Evolutionary conservation across 441 rosid genomes (phyloP).

Genomic region (Mallotus japonicus): DNA sequence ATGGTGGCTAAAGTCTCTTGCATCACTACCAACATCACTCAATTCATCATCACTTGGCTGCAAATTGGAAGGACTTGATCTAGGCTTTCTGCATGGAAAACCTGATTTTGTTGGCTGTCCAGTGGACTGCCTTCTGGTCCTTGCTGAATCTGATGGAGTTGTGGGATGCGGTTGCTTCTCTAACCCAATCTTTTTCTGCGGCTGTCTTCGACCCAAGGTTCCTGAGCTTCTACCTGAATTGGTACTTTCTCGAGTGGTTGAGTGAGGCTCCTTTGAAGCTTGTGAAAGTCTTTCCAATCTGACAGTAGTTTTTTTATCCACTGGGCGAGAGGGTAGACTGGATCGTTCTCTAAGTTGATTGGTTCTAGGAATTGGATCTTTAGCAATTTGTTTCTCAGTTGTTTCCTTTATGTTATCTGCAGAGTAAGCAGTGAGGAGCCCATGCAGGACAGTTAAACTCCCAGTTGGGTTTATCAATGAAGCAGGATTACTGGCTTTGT

Average conservation of each 20-base stretch:
- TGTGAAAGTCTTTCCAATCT: conserved; percentile 32
- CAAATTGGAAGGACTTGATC: conserved; percentile 35
- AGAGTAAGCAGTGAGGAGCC: conserved; percentile 32
- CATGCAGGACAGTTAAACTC: conserved; percentile 33
- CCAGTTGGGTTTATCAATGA: conserved; percentile 32
- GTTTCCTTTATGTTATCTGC: conserved; percentile 39
- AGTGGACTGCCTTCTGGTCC: conserved; percentile 42
- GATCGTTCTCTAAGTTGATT: conserved; percentile 35
- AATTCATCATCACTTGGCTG: conserved; percentile 46
- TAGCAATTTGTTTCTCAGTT: conserved; percentile 35
- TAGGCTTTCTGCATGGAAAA: conserved; percentile 42
- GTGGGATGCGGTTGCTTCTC: conserved; percentile 48
- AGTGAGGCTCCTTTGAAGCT: conserved; percentile 36
- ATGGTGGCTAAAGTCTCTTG: conserved; percentile 47
- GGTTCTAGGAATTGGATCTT: conserved; percentile 47
- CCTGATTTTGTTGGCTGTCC: conserved; percentile 49
- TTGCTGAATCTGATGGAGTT: conserved; percentile 42
- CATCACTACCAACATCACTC: conserved; percentile 47
- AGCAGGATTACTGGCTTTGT: conserved; percentile 32
- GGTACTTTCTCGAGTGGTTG: conserved; percentile 31
- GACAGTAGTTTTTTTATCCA: conserved; percentile 33
- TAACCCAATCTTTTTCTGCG: conserved; percentile 45
- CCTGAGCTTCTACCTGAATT: conserved; percentile 41
- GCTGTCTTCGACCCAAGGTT: conserved; percentile 48
- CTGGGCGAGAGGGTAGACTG: conserved; percentile 28